phyloP scores from a whole-genome alignment of 2,329 filamentous ascomycete species.

The Paramyrothecium sp. region DNA sequence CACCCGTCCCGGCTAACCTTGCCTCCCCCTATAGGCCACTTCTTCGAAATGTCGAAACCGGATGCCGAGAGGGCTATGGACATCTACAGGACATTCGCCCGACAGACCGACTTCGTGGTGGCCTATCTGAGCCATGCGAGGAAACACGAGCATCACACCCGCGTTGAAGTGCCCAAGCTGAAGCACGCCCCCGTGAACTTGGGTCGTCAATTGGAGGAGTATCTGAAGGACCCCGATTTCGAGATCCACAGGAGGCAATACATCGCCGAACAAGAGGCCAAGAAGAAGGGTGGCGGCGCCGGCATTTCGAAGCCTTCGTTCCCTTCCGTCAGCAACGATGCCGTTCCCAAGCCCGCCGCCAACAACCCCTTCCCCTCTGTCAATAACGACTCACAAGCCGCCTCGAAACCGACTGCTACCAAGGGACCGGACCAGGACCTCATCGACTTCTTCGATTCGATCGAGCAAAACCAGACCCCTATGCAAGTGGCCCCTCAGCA shows the following conservation, averaged over 20 bases:
- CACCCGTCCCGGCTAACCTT: constrained; percentile 8
- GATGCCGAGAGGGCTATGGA: constrained; percentile 90
- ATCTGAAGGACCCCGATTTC: constrained; percentile 91
- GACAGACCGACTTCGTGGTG: constrained; percentile 89
- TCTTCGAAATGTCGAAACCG: constrained; percentile 95
- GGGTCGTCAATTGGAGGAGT: constrained; percentile 87
- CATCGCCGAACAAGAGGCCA: constrained; percentile 78
- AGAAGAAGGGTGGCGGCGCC: constrained; percentile 46
- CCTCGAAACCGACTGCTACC: constrained; percentile 44
- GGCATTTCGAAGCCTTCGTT: constrained; percentile 24
- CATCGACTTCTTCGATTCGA: constrained; percentile 94
- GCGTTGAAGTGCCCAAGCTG: constrained; percentile 91
- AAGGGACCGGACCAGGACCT: constrained; percentile 74
- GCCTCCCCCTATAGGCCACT: constrained; percentile 65
- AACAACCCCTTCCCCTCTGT: constrained; percentile 43
- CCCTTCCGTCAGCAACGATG: constrained; percentile 30
- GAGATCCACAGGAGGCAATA: constrained; percentile 92
- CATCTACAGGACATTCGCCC: constrained; percentile 90
- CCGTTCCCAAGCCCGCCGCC: constrained; percentile 34
- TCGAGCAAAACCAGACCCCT: constrained; percentile 82
- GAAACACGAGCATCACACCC: constrained; percentile 87
- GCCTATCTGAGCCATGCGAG: constrained; percentile 84
- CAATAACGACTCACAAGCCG: constrained; percentile 26
- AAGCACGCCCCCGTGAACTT: constrained; percentile 96
- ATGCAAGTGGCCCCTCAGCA: constrained; percentile 49